Conservation (phyloP, 2,329 filamentous ascomycete genomes). For the Fusarium sp. region DNA sequence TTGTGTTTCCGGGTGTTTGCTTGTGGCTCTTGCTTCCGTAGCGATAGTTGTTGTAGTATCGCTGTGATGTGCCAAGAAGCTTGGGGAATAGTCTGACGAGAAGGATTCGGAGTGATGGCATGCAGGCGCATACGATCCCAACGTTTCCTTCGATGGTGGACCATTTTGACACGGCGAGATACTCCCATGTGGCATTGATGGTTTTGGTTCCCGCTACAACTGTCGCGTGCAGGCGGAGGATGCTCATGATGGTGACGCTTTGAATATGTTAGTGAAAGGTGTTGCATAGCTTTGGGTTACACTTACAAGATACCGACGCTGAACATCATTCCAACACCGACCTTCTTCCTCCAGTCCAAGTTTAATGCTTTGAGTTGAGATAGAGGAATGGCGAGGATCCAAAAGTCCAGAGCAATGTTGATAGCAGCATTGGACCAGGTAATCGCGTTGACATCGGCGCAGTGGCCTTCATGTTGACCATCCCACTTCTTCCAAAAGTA, state of each 20-base stretch:
- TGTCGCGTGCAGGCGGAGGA: constrained; percentile 54
- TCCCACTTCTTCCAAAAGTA: constrained; percentile 69
- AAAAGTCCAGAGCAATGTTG: constrained; percentile 65
- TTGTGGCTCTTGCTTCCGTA: constrained; percentile 39
- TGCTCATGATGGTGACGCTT: constrained; percentile 56
- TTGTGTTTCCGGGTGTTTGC: constrained; percentile 17
- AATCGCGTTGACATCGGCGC: constrained; percentile 63
- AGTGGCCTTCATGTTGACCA: constrained; percentile 60
- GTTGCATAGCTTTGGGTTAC: fast-evolving
- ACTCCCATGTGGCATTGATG: constrained; percentile 55
- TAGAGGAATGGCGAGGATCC: constrained; percentile 66
- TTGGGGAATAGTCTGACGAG: constrained; percentile 57
- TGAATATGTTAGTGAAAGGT: neutral
- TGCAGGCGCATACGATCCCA: constrained; percentile 57
- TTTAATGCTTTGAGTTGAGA: constrained; percentile 59
- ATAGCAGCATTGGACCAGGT: constrained; percentile 66
- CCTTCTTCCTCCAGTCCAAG: constrained; percentile 63
- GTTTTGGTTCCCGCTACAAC: constrained; percentile 50
- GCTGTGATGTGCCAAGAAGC: constrained; percentile 49
- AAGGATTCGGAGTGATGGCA: constrained; percentile 55
- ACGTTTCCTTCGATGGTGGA: constrained; percentile 57
- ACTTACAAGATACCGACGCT: constrained; percentile 62
- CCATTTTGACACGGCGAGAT: constrained; percentile 51
- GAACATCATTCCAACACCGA: constrained; percentile 65
- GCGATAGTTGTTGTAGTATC: constrained; percentile 42